Conservation (phyloP, 1,284 basidiomycete species). For the Ustilago crameri region DNA sequence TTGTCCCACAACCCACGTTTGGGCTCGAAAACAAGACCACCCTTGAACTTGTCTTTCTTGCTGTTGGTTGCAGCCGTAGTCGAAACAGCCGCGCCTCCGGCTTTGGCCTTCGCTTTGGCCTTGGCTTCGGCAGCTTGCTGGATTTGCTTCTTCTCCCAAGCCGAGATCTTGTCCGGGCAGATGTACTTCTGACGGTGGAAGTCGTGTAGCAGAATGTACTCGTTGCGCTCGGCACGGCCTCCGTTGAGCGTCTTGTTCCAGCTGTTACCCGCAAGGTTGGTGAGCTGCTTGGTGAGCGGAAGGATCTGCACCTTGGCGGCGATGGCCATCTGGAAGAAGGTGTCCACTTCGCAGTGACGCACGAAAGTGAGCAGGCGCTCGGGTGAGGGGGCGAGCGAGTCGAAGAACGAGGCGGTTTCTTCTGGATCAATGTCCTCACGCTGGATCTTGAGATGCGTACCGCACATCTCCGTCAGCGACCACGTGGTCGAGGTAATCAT, state of each 20-base stretch:
- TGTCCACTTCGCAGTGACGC: constrained; percentile 89
- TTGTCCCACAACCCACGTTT: constrained; percentile 97
- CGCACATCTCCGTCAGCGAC: constrained; percentile 88
- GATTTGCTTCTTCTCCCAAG: constrained; percentile 70
- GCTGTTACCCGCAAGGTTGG: constrained; percentile 95
- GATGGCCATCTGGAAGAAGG: constrained; percentile 96
- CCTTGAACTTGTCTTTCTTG: constrained; percentile 92
- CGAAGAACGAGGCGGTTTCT: constrained; percentile 89
- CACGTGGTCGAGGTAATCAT: constrained; percentile 82
- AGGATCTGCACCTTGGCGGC: constrained; percentile 88
- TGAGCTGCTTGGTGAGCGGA: constrained; percentile 90
- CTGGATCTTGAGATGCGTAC: constrained; percentile 82
- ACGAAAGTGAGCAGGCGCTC: constrained; percentile 87
- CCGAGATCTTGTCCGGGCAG: constrained; percentile 91
- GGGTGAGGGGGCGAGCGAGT: constrained; percentile 81
- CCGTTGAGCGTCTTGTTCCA: constrained; percentile 74
- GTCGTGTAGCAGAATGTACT: constrained; percentile 97
- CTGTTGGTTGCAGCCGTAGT: constrained; percentile 73
- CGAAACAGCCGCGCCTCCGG: constrained; percentile 34
- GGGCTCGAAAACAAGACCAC: constrained; percentile 96
- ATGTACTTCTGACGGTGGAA: constrained; percentile 97
- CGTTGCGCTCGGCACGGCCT: constrained; percentile 96
- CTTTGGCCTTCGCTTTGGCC: constrained; percentile 45
- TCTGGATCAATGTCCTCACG: constrained; percentile 82
- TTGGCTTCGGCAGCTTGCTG: constrained; percentile 52